Conservation (phyloP, 768 basidiomycete genomes). For the Baorangia bicolor region DNA sequence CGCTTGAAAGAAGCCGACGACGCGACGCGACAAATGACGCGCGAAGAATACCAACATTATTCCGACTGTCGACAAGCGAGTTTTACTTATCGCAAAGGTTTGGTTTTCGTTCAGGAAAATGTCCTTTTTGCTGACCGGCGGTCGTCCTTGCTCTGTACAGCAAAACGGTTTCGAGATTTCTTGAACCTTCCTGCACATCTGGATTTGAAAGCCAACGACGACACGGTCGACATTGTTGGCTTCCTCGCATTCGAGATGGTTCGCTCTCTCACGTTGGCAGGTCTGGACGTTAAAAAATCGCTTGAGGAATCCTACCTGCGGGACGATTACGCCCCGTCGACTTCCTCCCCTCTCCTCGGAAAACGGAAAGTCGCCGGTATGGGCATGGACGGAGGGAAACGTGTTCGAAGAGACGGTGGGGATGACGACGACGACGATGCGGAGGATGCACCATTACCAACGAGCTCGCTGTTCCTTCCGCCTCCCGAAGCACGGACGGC, state of each 20-base stretch:
- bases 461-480: constrained; percentile 74
- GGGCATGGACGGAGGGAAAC: constrained; percentile 44
- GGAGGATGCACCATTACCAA: constrained; percentile 65
- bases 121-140: not conserved
- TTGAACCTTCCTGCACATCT: constrained; percentile 84
- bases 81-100: constrained; percentile 96
- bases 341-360: constrained; percentile 57
- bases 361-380: constrained; percentile 63
- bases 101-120: not conserved
- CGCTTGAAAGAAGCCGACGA: constrained; percentile 94
- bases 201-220: constrained; percentile 88
- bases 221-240: constrained; percentile 94
- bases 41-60: constrained; percentile 96
- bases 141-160: constrained; percentile 48
- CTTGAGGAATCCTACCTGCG: constrained; percentile 69
- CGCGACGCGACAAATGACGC: constrained; percentile 91
- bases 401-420: constrained; percentile 45
- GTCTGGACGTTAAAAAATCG: constrained; percentile 77
- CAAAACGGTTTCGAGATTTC: constrained; percentile 93
- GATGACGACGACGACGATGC: constrained; percentile 55
- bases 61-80: constrained; percentile 96
- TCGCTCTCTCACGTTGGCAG: constrained; percentile 85
- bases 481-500: constrained; percentile 81
- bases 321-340: constrained; percentile 52
- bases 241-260: constrained; percentile 99